Percentiles rank a stretch among this genome's conserved stretches.
These are phyloP conservation scores for Metarhizium brunneum DNA, from an alignment of 2,329 filamentous ascomycete genomes.

Conservation along the genomic window DNA sequence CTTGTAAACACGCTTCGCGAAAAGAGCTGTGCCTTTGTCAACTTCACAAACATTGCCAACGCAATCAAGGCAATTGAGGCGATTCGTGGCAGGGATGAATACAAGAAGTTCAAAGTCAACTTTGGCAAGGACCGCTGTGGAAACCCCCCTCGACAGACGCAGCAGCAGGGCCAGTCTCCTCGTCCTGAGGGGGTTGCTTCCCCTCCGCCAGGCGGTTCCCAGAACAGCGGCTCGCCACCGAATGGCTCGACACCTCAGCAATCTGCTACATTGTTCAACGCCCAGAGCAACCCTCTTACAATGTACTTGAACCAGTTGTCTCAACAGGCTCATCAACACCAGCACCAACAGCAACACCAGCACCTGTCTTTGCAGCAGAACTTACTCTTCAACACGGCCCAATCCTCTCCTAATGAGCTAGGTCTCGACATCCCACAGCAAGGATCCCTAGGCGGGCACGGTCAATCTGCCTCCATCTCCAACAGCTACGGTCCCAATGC, in stretches of 20 bases:
- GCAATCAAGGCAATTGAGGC: constrained; percentile 99
- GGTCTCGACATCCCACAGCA: constrained; percentile 51
- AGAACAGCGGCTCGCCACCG: constrained; percentile 48
- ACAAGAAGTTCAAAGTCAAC: constrained; percentile 98
- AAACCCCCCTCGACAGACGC: constrained; percentile 84
- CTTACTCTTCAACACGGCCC: constrained; percentile 67
- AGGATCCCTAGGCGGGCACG: constrained; percentile 51
- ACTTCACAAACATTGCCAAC: constrained; percentile 99
- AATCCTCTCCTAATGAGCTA: constrained; percentile 48
- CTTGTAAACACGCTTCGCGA: constrained; percentile 92
- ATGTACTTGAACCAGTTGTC: constrained; percentile 85
- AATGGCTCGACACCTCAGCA: constrained; percentile 49
- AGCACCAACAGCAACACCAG: constrained; percentile 56
- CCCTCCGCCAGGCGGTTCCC: constrained; percentile 50
- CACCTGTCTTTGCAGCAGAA: constrained; percentile 69
- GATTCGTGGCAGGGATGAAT: constrained; percentile 88
- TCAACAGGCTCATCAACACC: constrained; percentile 62
- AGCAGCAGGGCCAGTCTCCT: constrained; percentile 52
- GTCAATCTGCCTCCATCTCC: constrained; percentile 56
- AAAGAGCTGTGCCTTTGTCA: constrained; percentile 99
- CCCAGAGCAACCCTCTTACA: constrained; percentile 79
- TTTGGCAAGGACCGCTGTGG: constrained; percentile 98
- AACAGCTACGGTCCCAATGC: constrained; percentile 51
- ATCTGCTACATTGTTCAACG: constrained; percentile 68
- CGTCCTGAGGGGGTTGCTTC: constrained; percentile 51